Evolutionary conservation across 495 filamentous ascomycete species (phyloP), one percentile per base, ranked within the genome.

Genomic region (Cenococcum geophilum): DNA sequence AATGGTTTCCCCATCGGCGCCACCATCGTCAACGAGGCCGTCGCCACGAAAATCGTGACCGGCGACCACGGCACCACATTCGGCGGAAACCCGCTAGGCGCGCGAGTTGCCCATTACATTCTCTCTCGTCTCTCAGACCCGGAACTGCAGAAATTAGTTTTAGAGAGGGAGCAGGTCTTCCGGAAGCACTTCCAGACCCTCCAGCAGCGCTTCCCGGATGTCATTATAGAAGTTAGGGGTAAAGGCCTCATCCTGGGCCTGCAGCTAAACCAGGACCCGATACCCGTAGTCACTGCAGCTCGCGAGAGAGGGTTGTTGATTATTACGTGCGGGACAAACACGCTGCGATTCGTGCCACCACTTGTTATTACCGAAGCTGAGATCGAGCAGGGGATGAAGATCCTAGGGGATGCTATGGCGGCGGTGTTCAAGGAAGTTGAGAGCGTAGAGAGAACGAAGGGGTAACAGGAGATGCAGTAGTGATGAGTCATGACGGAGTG

Each of bases 31-130:
- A 89, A 81, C 59, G 82, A 84, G 47, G 76, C 77, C 32, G 91
- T 98, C 0, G 86, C 82, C 9, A 79, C 86, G n/a, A 86, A 87
- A 71, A 95, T 98, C 71, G 86, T 88, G 68, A 83, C 88, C 5
- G 93, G 93, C 50, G 93, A 98, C 70, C 93, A 98, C 72, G 93
- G 93, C 22, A 98, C 93, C 1, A 98, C 93, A 12, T 98, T 96
- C 67, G 93, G 93, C 20, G 93, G 93, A 1, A 98, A 97, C 76
- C 95, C 93, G 18, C 78, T 98, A 14, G 93, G 83, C 0, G 88
- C 86, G 68, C 80, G 92, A 42, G 72, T 97, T 1, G 95, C 89
- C 3, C 86, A 95, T 70, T 83, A 92, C 71, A 84, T 96, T 52
- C 81, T 98, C 59, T 76, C 76, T n/a, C 80, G 88, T 14, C 78